phyloP scores from a whole-genome alignment of 306 rosid species.

The Betula pendula region DNA sequence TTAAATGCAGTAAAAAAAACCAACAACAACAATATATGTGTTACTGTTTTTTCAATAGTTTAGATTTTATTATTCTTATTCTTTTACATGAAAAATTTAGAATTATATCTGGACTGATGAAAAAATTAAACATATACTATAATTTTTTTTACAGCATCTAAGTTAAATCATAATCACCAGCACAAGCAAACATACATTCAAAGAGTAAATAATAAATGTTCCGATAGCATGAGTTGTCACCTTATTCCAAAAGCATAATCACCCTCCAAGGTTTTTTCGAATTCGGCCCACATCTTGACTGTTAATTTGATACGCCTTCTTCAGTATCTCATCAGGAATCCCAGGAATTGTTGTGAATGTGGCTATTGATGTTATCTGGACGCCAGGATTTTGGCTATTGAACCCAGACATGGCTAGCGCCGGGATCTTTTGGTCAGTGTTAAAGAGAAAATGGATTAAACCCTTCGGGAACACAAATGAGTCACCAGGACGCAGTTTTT shows the following conservation, averaged over 20 bases:
- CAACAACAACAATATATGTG: too few relatives aligned
- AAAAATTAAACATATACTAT: too few relatives aligned
- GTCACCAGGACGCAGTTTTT: constrained; percentile 48
- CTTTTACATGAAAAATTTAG: too few relatives aligned
- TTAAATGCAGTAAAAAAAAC: too few relatives aligned
- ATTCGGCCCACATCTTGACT: constrained; percentile 39
- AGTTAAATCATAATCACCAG: too few relatives aligned
- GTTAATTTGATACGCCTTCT: constrained; percentile 47
- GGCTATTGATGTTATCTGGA: constrained; percentile 43
- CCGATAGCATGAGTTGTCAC: too few relatives aligned
- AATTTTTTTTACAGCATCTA: too few relatives aligned
- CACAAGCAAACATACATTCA: neutral
- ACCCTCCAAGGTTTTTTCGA: constrained; percentile 43
- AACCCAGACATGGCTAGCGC: constrained; percentile 58
- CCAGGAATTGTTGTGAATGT: constrained; percentile 48
- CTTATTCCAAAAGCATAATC: constrained; percentile 10
- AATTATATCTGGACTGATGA: too few relatives aligned
- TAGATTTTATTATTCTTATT: too few relatives aligned
- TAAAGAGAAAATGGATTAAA: constrained; percentile 59
- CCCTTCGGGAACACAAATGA: constrained; percentile 71
- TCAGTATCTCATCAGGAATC: constrained; percentile 30
- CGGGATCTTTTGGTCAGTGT: constrained; percentile 25
- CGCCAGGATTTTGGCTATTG: constrained; percentile 72
- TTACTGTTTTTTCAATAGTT: too few relatives aligned
- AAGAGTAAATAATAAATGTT: constrained; percentile 5